These are phyloP conservation scores for Hypoxylon sp. DNA, from an alignment of 2,329 filamentous ascomycete species.

Conservation along the genomic window DNA sequence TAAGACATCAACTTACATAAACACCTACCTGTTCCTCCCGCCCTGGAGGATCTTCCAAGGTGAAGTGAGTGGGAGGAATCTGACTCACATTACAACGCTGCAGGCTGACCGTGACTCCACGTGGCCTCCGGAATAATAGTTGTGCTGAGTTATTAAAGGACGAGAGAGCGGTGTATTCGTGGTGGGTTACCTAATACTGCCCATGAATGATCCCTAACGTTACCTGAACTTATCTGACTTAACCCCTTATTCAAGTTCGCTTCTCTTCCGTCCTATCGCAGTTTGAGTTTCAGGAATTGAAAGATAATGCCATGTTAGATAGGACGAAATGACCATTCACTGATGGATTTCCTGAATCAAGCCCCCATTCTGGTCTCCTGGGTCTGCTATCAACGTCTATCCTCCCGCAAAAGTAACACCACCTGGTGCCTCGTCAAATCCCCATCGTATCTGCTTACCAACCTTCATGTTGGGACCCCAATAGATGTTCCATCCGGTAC, in stretches of 20 bases:
- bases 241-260: background rate
- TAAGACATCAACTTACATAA: constrained; percentile 16
- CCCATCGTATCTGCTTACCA: background rate
- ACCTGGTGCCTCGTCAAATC: background rate
- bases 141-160: background rate
- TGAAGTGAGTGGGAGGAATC: background rate
- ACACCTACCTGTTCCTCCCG: constrained; percentile 25
- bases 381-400: background rate
- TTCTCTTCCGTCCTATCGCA: background rate
- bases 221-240: background rate
- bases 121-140: constrained; percentile 5
- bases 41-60: constrained; percentile 11
- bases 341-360: background rate
- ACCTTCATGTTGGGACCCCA: background rate
- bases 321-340: background rate
- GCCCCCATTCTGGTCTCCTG: background rate
- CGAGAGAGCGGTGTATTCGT: constrained; percentile 4
- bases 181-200: background rate
- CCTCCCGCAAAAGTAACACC: background rate
- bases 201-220: background rate
- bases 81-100: background rate
- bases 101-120: constrained; percentile 20
- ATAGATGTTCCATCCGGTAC: background rate
- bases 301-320: background rate
- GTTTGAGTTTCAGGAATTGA: background rate